phyloP scores from a whole-genome alignment of 2,329 filamentous ascomycete genomes.

The Penicillium sp. region DNA sequence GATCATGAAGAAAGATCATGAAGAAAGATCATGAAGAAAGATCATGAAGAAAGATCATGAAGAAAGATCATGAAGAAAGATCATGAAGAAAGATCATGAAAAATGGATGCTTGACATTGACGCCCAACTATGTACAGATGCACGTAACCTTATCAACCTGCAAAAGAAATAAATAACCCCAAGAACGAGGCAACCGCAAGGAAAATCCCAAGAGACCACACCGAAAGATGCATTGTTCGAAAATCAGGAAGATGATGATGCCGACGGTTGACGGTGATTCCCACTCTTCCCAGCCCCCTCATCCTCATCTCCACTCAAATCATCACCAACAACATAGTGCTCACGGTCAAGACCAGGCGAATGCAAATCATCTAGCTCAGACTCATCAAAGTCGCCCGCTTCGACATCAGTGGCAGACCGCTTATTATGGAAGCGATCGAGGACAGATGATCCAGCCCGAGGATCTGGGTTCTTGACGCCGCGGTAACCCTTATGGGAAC shows the following conservation, averaged over 20 bases:
- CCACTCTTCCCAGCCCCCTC: slow-evolving; percentile 4
- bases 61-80: slow-evolving; percentile 9
- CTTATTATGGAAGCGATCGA: slow-evolving; percentile 54
- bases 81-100: slow-evolving; percentile 9
- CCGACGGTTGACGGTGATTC: slow-evolving; percentile 10
- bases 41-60: slow-evolving; percentile 9
- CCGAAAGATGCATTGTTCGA: slow-evolving; percentile 8
- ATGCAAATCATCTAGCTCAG: slow-evolving; percentile 61
- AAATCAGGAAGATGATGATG: slow-evolving; percentile 14
- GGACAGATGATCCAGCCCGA: slow-evolving; percentile 45
- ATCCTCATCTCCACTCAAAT: slow-evolving; percentile 44
- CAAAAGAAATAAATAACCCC: not conserved
- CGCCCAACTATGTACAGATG: slow-evolving; percentile 8
- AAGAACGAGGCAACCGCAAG: not conserved
- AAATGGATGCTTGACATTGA: not conserved
- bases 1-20: slow-evolving; percentile 9
- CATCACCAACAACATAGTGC: slow-evolving; percentile 55
- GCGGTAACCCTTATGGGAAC: slow-evolving; percentile 49
- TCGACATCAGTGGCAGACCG: slow-evolving; percentile 57
- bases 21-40: slow-evolving; percentile 9
- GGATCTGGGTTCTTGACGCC: slow-evolving; percentile 50
- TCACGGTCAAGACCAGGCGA: slow-evolving; percentile 39
- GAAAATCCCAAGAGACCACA: slow-evolving; percentile 7
- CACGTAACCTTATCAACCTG: not conserved
- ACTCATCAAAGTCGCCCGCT: slow-evolving; percentile 65